These are phyloP conservation scores for Ophiocordyceps unilateralis DNA, from an alignment of 2,329 filamentous ascomycete species.

Conservation along the genomic window DNA sequence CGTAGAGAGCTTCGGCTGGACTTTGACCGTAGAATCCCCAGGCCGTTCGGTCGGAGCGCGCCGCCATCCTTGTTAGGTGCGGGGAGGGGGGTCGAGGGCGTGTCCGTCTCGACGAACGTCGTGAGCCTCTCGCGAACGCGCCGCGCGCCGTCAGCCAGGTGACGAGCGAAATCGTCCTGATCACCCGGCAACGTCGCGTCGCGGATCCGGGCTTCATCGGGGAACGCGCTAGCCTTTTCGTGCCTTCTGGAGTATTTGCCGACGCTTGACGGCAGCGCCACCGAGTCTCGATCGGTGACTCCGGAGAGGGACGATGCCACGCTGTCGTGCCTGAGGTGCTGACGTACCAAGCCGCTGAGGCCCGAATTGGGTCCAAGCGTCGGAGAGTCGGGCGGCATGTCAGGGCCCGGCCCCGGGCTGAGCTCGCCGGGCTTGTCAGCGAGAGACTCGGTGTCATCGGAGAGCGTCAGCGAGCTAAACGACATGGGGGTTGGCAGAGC, in stretches of 20 bases:
- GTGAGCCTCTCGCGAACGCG: constrained; percentile 59
- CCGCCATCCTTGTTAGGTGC: constrained; percentile 16
- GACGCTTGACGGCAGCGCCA: constrained; percentile 1
- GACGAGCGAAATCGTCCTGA: constrained; percentile 54
- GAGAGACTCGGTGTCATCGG: constrained; percentile 10
- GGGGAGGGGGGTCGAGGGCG: constrained; percentile 14
- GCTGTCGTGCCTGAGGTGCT: constrained; percentile 71
- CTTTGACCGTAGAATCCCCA: constrained; percentile 49
- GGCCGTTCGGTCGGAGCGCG: constrained; percentile 31
- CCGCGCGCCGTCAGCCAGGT: constrained; percentile 52
- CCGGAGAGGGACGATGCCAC: constrained; percentile 66
- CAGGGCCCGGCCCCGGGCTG: constrained; percentile 4
- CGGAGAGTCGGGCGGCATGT: constrained; percentile 47
- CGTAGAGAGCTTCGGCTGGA: constrained; percentile 50
- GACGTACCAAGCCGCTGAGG: constrained; percentile 64
- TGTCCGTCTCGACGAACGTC: constrained; percentile 47
- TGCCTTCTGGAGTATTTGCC: background rate
- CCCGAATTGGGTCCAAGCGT: constrained; percentile 55
- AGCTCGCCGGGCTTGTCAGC: constrained; percentile 5
- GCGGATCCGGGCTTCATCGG: background rate
- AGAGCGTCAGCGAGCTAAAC: constrained; percentile 10
- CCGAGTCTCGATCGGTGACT: constrained; percentile 17
- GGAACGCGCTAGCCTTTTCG: background rate
- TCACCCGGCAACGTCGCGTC: constrained; percentile 18
- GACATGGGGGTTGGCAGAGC: constrained; percentile 26